These are phyloP conservation scores for Umbelopsis ramanniana DNA, from an alignment of 192 early-diverging fungal species.

Conservation along the genomic window DNA sequence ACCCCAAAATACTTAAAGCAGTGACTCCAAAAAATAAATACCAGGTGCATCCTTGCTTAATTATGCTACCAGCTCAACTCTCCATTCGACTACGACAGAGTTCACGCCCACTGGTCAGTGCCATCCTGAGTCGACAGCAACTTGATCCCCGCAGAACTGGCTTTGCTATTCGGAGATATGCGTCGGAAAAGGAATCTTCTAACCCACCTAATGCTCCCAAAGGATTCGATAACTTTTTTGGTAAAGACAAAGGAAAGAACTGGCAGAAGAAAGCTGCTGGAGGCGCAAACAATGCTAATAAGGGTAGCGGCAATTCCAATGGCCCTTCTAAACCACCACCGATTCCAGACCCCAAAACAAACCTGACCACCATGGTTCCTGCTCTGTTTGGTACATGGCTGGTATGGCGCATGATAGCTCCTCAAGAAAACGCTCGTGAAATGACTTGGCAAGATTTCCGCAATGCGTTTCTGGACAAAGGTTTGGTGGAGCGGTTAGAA, in stretches of 20 bases:
- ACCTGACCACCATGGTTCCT: slow-evolving; percentile 31
- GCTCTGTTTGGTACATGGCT: slow-evolving; percentile 51
- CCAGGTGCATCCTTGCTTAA: neutral
- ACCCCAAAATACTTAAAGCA: too few species aligned
- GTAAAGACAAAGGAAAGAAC: slow-evolving; percentile 45
- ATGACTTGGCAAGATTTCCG: slow-evolving; percentile 96
- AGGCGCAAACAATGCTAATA: neutral
- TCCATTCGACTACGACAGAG: neutral
- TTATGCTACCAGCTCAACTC: slow-evolving; percentile 9
- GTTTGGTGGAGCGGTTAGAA: slow-evolving; percentile 86
- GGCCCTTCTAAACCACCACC: slow-evolving; percentile 30
- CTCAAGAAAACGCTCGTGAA: slow-evolving; percentile 59
- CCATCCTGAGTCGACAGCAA: neutral
- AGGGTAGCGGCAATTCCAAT: neutral
- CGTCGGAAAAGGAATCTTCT: slow-evolving; percentile 1
- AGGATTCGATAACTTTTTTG: slow-evolving; percentile 76
- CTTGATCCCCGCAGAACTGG: neutral
- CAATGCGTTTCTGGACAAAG: slow-evolving; percentile 85
- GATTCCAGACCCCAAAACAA: slow-evolving; percentile 30
- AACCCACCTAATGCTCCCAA: slow-evolving; percentile 49
- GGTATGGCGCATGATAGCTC: slow-evolving; percentile 51
- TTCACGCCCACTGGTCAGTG: neutral
- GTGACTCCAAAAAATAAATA: too few species aligned
- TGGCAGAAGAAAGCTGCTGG: slow-evolving; percentile 21
- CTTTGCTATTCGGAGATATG: slow-evolving; percentile 1